These are phyloP conservation scores for Eragrostis curvula DNA, from an alignment of 176 grass and related monocot genomes.

Conservation along the genomic window DNA sequence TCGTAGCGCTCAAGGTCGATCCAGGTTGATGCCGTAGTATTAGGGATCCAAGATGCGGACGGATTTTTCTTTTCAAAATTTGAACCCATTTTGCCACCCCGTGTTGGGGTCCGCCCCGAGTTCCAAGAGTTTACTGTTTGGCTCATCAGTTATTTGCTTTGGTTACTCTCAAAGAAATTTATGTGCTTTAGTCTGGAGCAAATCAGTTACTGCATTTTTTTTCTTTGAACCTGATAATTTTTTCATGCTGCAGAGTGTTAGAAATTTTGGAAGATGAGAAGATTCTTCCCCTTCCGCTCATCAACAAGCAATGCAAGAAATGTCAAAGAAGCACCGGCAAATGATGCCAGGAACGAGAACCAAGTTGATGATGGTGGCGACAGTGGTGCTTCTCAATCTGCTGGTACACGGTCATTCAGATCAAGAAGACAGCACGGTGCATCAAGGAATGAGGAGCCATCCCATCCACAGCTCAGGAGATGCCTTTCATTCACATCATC, in stretches of 20 bases:
- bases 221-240: background rate
- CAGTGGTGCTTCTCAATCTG: constrained; percentile 25
- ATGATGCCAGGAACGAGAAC: constrained; percentile 43
- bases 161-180: background rate
- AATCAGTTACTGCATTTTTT: background rate
- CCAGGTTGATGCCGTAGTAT: background rate
- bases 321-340: constrained; percentile 7
- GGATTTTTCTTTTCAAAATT: background rate
- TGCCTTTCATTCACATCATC: constrained; percentile 60
- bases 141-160: background rate
- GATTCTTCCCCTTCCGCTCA: constrained; percentile 73
- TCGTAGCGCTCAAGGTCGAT: background rate
- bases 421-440: constrained; percentile 36
- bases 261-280: constrained; percentile 56
- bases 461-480: constrained; percentile 54
- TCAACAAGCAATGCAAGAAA: constrained; percentile 49
- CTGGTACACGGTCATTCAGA: constrained; percentile 37
- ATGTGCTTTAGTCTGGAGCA: constrained; percentile 1
- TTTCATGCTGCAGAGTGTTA: constrained; percentile 18
- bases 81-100: too few species aligned
- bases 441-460: constrained; percentile 37
- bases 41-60: background rate
- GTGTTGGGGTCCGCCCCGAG: background rate
- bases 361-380: constrained; percentile 21
- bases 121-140: background rate